Base-by-base conservation (phyloP, 2,329 filamentous ascomycete genomes). In the Plenodomus lindquistii region DNA sequence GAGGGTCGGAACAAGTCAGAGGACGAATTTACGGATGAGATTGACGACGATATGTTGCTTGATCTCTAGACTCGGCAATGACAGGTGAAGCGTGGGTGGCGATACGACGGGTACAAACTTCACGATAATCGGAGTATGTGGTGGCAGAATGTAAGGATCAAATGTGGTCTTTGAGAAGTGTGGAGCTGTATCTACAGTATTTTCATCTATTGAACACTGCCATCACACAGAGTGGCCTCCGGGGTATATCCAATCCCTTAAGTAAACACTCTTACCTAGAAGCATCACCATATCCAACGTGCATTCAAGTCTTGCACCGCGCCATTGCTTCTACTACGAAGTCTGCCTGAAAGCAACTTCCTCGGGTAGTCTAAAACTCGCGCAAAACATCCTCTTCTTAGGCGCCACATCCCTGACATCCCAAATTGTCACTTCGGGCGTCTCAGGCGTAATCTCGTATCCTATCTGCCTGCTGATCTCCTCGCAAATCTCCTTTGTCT, bases 351-450 rank as follows among this genome's bases (percentile, higher is more conserved):
- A 97, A 13, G 92, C 94, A 5, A 97, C 89, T 62, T 89, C 85
- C 27, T 78, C 74, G 2, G 94, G 94, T 51, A 99, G 69, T 54
- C 91, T 84, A 74, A 99, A 97, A 59, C 85, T 95, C 22, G 91
- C 93, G 72, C 94, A 97, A 73, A 93, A 97, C 92, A 97, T 97
- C 67, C 88, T 84, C 80, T 99, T 99, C 66, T 90, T 87, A 4
- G 94, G 94, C 49, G 91, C 89, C 46, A 99, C 94, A 59, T 95
- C 85, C 56, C 94, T 82, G 27, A 97, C 91, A 69, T 85, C 82
- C 47, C 76, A 75, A 5, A 87, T 77, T 22, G 77, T 71, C 15
- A 85, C 72, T 34, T 82, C 81, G 5, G 78, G 70, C 50, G 88
- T 84, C 50, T 84, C 75, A 0, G 79, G 70, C 31, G 75, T 81